Evolutionary conservation across 176 grass and related monocot species (phyloP), one percentile per base, ranked within the genome.

Genomic region (Carex kokanica): DNA sequence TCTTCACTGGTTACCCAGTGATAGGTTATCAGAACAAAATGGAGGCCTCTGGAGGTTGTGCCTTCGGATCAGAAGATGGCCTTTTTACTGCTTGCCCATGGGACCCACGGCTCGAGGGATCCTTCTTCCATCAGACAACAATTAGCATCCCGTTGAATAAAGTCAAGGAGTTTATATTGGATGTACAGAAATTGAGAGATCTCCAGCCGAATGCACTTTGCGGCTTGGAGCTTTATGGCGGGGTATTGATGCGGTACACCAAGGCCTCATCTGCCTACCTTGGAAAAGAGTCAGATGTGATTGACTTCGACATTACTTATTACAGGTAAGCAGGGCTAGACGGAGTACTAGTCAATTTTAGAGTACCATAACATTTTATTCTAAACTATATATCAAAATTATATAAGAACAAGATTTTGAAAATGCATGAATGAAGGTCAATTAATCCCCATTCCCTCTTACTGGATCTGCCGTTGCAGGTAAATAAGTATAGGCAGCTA

Each of bases 281-380:
- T 10, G 93, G 92, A 3, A 94, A 94, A 70, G 0, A 17, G 0
- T 80, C 81, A 8, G 86, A 94, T 79, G 65, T 57, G 31, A 57
- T 90, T 11, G 90, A 92, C 62, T 79, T 94, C 27, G 93, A 92
- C 88, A 3, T 94, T 0, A 74, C 82, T 15, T 94, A 90, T 83
- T 92, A 92, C 56, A 86, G 79, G 79, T 31, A 58, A 60, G 77
- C 4, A 5, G 36, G 36, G 36, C 4, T 6, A 6, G 36, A 38
- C 5, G 36, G 36, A 38, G 25, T 27, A 27, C 25, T 27, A 27
- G 5, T 38, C 36, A 38, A 38, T 38, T 38, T 38, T 79, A 34
- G 5, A 5, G 36, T 38, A 38, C 3, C 36, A 38, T 38, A 4
- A 5, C 5, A 38, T 38, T 36, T 36, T 36, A 36, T 3, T 38